Evolutionary conservation across 306 rosid species (phyloP).

Genomic region (Alnus rubra): DNA sequence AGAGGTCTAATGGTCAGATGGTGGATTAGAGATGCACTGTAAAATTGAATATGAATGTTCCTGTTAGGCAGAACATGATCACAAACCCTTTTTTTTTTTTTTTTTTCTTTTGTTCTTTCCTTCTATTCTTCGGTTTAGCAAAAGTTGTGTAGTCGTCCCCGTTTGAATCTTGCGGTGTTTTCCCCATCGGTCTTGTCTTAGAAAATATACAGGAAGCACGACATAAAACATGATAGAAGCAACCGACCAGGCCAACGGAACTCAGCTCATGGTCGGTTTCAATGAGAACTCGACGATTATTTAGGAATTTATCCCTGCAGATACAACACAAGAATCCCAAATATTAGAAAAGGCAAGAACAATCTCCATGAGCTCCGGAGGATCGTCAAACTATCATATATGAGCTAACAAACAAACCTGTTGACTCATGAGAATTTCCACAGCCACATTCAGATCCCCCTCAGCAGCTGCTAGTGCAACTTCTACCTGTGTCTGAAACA

Average conservation of each 20-base stretch:
- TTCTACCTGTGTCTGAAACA: slow-evolving; percentile 92
- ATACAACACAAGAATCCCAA: slow-evolving; percentile 18
- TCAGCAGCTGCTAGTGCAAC: slow-evolving; percentile 98
- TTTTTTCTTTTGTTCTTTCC: neutral
- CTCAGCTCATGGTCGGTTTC: neutral
- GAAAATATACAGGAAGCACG: neutral
- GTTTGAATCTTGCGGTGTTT: neutral
- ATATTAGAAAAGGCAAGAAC: neutral
- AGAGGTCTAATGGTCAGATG: no score
- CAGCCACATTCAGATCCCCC: slow-evolving; percentile 86
- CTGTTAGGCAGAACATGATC: neutral
- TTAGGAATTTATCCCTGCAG: slow-evolving; percentile 48
- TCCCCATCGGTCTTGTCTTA: neutral
- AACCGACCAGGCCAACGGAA: neutral
- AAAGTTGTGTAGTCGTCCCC: neutral
- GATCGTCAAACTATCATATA: neutral
- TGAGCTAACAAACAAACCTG: slow-evolving; percentile 67
- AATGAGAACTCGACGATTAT: neutral
- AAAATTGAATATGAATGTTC: neutral
- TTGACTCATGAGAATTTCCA: slow-evolving; percentile 95
- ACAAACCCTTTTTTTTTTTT: neutral
- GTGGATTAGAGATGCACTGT: neutral
- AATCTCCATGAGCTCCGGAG: slow-evolving; percentile 1
- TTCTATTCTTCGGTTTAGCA: neutral
- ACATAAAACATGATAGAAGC: neutral